phyloP scores from a whole-genome alignment of 495 filamentous ascomycete genomes.

The Annulohypoxylon moriforme region DNA sequence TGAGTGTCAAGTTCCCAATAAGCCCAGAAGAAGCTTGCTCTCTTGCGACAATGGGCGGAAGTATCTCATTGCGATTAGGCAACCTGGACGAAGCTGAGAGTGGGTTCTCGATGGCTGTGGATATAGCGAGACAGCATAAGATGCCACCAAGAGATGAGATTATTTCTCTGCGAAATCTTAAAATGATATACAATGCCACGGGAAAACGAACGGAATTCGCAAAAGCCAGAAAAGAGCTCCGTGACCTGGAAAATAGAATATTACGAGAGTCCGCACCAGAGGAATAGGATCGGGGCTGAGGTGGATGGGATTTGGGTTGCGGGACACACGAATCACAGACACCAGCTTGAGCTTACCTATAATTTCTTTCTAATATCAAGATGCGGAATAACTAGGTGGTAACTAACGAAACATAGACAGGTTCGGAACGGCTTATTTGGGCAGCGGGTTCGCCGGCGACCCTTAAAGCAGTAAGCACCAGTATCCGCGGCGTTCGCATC shows the following conservation, averaged over 20 bases:
- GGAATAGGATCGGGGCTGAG: not conserved
- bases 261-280: not conserved
- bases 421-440: constrained; percentile 86
- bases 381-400: not conserved
- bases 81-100: constrained; percentile 4
- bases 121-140: not conserved
- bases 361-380: not conserved
- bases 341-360: not conserved
- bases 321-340: not conserved
- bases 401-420: constrained; percentile 66
- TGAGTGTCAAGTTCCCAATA: constrained; percentile 1
- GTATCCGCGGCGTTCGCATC: constrained; percentile 79
- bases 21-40: constrained; percentile 14
- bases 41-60: constrained; percentile 10
- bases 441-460: constrained; percentile 85
- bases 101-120: constrained; percentile 9
- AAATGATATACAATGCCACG: constrained; percentile 6
- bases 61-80: constrained; percentile 3
- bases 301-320: not conserved
- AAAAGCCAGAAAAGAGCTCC: not conserved
- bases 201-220: not conserved
- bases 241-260: constrained; percentile 1
- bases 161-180: constrained; percentile 6
- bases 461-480: constrained; percentile 82
- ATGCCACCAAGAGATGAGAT: constrained; percentile 15